phyloP scores from a whole-genome alignment of 2,329 filamentous ascomycete species.

The Cordyceps fumosorosea region DNA sequence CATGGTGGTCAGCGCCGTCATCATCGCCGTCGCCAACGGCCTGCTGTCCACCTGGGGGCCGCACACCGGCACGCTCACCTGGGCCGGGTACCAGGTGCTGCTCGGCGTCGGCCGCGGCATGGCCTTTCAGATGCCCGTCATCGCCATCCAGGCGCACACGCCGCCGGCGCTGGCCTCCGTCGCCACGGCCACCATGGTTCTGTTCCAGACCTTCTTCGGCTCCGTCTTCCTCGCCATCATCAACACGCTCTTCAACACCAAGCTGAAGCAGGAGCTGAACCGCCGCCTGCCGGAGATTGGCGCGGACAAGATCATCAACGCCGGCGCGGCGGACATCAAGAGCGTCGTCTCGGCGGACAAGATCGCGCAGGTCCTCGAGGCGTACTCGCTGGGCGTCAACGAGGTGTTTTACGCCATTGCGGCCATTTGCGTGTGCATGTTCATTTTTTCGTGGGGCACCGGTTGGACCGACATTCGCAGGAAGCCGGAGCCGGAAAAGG shows the following conservation, averaged over 20 bases:
- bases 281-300: conserved; percentile 24
- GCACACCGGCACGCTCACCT: conserved; percentile 28
- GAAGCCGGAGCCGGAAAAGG: conserved; percentile 21
- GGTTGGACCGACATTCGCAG: conserved; percentile 41
- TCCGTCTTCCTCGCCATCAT: conserved; percentile 38
- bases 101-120: conserved; percentile 39
- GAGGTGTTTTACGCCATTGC: conserved; percentile 25
- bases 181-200: conserved; percentile 22
- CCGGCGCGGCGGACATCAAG: conserved; percentile 36
- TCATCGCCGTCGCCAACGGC: conserved; percentile 30
- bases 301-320: conserved; percentile 28
- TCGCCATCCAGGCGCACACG: conserved; percentile 24
- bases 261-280: conserved; percentile 26
- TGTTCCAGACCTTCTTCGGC: conserved; percentile 40
- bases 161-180: conserved; percentile 21
- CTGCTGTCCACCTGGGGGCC: conserved; percentile 35
- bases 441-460: conserved; percentile 35
- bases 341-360: conserved; percentile 23
- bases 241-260: conserved; percentile 26
- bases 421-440: conserved; percentile 23
- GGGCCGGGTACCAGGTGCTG: conserved; percentile 40
- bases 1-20: conserved; percentile 28
- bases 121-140: conserved; percentile 34
- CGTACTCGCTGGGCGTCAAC: conserved; percentile 32
- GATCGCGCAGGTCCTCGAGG: conserved; percentile 30